Percentiles rank a stretch among this genome's conserved stretches.
Evolutionary conservation across 148 eudicot species (phyloP).

Genomic region (Limonium bicolor): DNA sequence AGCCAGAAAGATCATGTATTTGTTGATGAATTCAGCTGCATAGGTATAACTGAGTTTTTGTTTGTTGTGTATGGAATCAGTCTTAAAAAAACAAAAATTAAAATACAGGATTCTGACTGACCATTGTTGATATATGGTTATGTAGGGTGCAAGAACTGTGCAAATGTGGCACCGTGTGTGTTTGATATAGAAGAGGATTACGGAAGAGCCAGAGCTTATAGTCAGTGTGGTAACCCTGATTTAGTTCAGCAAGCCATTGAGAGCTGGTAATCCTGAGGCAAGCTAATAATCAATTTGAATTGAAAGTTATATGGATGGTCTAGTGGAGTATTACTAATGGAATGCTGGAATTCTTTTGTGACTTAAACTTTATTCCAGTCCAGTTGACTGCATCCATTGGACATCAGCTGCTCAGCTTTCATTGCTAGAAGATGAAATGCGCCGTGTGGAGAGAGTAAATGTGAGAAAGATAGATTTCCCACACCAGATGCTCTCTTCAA

Average conservation of each 20-base stretch:
- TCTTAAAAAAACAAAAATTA: too few relatives aligned
- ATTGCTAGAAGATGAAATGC: slow-evolving; percentile 98
- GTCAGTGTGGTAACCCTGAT: slow-evolving; percentile 50
- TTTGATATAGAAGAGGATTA: slow-evolving; percentile 87
- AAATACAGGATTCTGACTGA: too few relatives aligned
- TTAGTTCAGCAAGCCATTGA: slow-evolving; percentile 81
- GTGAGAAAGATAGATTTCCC: slow-evolving; percentile 24
- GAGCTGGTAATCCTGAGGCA: slow-evolving; percentile 39
- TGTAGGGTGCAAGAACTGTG: slow-evolving; percentile 92
- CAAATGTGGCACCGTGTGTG: slow-evolving; percentile 66
- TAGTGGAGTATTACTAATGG: too few relatives aligned
- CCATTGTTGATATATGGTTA: background rate
- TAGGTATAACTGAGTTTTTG: slow-evolving; percentile 34
- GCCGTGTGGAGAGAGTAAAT: slow-evolving; percentile 93
- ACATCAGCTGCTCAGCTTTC: slow-evolving; percentile 92
- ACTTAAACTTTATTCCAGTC: slow-evolving; percentile 67
- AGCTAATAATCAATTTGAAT: background rate
- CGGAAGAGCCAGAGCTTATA: slow-evolving; percentile 88
- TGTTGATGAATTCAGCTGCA: slow-evolving; percentile 98
- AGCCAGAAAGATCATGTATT: slow-evolving; percentile 76
- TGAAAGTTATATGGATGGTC: background rate
- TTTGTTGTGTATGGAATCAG: too few relatives aligned
- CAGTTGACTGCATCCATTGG: slow-evolving; percentile 97
- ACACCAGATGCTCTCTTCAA: too few relatives aligned
- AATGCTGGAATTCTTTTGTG: too few relatives aligned